These are phyloP conservation scores for Ambrosia artemisiifolia DNA, from an alignment of 129 eudicot genomes.

Conservation along the genomic window DNA sequence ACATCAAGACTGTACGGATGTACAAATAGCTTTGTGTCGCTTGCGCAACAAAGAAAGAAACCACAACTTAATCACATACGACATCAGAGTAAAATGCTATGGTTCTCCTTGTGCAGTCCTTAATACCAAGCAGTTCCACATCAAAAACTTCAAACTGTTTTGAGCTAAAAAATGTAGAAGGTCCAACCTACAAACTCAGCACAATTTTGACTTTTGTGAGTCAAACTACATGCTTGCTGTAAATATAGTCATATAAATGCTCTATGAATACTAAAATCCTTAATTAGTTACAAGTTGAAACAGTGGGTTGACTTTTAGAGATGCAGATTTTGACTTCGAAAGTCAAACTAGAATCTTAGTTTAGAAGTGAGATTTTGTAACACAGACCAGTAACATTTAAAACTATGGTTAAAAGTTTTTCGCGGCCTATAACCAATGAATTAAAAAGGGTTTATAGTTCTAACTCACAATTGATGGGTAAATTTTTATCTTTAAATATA, in stretches of 20 bases:
- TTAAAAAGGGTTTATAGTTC: neutral
- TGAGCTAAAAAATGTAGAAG: constrained; percentile 90
- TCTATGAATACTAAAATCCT: neutral
- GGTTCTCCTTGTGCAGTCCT: constrained; percentile 89
- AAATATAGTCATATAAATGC: neutral
- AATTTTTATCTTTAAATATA: neutral
- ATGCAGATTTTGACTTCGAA: neutral
- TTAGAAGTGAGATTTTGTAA: constrained; percentile 1
- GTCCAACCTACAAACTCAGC: constrained; percentile 74
- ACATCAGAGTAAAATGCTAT: constrained; percentile 92
- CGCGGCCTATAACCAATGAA: neutral
- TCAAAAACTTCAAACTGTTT: constrained; percentile 98
- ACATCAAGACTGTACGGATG: constrained; percentile 1
- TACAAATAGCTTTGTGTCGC: constrained; percentile 8
- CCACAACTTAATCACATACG: constrained; percentile 52
- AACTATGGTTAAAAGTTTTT: neutral
- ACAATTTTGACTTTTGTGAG: constrained; percentile 10
- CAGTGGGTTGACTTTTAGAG: constrained; percentile 4
- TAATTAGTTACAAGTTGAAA: neutral
- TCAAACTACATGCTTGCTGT: neutral
- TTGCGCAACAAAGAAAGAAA: neutral
- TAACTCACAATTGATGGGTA: neutral
- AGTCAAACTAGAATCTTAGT: constrained; percentile 11
- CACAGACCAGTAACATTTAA: neutral
- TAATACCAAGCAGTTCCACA: constrained; percentile 69